Percentiles rank a stretch among this genome's conserved stretches.
Conservation (phyloP, 2,329 filamentous ascomycete species). For the Stenocarpella maydis region DNA sequence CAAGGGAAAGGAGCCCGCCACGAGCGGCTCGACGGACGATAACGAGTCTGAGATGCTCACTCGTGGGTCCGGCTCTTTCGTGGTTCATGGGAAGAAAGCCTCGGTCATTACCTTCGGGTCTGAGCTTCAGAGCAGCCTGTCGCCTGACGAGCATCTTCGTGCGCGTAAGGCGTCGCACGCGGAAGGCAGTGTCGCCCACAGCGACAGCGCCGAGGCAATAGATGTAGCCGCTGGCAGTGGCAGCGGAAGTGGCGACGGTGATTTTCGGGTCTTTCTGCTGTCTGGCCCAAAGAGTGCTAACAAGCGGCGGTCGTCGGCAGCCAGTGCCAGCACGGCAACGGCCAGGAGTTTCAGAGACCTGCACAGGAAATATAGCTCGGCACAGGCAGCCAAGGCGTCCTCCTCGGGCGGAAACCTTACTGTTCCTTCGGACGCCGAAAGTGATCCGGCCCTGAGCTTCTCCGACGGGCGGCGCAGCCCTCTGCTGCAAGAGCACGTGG, state of each 20-base stretch:
- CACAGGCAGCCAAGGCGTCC: constrained; percentile 54
- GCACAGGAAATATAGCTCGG: constrained; percentile 66
- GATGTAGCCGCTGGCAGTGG: constrained; percentile 22
- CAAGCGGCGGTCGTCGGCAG: constrained; percentile 66
- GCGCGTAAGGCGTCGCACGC: constrained; percentile 62
- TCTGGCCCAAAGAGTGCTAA: constrained; percentile 45
- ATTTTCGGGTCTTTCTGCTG: constrained; percentile 61
- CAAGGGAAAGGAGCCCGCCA: constrained; percentile 75
- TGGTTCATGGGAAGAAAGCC: constrained; percentile 96
- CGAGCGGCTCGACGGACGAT: constrained; percentile 63
- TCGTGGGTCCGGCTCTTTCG: constrained; percentile 87
- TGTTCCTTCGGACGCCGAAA: constrained; percentile 65
- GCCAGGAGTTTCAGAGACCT: constrained; percentile 71
- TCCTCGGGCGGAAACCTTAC: constrained; percentile 51
- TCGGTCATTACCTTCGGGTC: constrained; percentile 95
- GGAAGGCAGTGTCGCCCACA: constrained; percentile 21
- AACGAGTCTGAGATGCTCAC: constrained; percentile 73
- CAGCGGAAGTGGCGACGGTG: constrained; percentile 45
- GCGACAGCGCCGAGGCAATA: constrained; percentile 44
- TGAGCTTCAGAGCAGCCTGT: constrained; percentile 79
- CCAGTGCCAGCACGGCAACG: constrained; percentile 73
- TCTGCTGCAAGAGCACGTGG: constrained; percentile 58
- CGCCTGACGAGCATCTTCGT: constrained; percentile 75
- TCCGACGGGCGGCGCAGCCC: constrained; percentile 67
- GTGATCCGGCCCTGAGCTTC: constrained; percentile 66